phyloP scores from a whole-genome alignment of 2,329 filamentous ascomycete genomes.

The Botrytis hyacinthi region DNA sequence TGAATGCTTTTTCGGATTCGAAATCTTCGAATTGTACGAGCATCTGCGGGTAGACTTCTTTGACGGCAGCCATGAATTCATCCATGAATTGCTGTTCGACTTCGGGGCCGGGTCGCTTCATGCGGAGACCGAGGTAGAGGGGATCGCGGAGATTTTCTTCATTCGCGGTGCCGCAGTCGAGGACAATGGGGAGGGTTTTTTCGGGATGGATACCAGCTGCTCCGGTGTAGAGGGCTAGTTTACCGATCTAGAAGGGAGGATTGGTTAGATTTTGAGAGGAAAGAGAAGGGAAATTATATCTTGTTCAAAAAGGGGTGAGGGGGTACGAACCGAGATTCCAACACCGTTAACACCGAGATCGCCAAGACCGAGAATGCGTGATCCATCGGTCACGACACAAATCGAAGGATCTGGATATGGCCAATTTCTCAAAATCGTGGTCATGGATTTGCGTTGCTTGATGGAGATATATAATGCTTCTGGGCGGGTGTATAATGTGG shows the following conservation, averaged over 20 bases:
- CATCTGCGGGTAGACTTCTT: slow-evolving; percentile 66
- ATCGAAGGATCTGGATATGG: slow-evolving; percentile 87
- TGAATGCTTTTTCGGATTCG: slow-evolving; percentile 89
- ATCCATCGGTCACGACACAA: slow-evolving; percentile 94
- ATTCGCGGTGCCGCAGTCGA: slow-evolving; percentile 66
- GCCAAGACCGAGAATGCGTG: slow-evolving; percentile 85
- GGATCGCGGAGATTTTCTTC: slow-evolving; percentile 65
- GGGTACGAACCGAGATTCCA: slow-evolving; percentile 76
- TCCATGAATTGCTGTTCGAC: slow-evolving; percentile 92
- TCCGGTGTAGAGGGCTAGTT: slow-evolving; percentile 90
- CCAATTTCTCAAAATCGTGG: slow-evolving; percentile 90
- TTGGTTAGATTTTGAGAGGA: neutral
- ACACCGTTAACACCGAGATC: slow-evolving; percentile 97
- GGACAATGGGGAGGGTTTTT: slow-evolving; percentile 72
- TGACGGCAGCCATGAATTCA: slow-evolving; percentile 91
- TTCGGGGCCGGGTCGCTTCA: slow-evolving; percentile 72
- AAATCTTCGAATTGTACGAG: slow-evolving; percentile 96
- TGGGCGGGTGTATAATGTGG: slow-evolving; percentile 89
- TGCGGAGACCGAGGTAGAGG: slow-evolving; percentile 85
- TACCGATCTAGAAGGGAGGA: slow-evolving; percentile 65
- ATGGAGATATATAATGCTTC: slow-evolving; percentile 96
- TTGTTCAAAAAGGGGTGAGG: too few species aligned
- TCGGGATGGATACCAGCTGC: slow-evolving; percentile 91
- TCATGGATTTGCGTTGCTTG: slow-evolving; percentile 87
- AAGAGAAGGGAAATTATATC: neutral